phyloP scores from a whole-genome alignment of 805 yeast species.

The Starmerella stellata region DNA sequence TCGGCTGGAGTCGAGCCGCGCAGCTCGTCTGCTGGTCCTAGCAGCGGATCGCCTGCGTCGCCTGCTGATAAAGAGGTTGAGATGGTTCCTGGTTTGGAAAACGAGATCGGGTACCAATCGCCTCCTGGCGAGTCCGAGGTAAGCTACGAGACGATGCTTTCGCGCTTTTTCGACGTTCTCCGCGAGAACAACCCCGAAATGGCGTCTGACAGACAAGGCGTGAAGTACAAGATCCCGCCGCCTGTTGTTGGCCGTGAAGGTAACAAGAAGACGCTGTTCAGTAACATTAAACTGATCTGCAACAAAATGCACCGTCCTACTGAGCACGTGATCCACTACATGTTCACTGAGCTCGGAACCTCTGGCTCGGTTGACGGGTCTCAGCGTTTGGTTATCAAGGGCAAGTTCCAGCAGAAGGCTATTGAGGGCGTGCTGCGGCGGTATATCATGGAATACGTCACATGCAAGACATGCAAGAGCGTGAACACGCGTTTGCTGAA shows the following conservation, averaged over 20 bases:
- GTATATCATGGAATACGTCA: constrained; percentile 90
- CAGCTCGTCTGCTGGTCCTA: too few relatives aligned
- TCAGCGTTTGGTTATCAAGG: constrained; percentile 90
- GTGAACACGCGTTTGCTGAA: constrained; percentile 91
- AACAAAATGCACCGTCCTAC: constrained; percentile 89
- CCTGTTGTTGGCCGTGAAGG: constrained; percentile 96
- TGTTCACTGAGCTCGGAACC: constrained; percentile 98
- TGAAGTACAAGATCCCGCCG: constrained; percentile 91
- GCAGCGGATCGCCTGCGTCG: constrained; percentile 8
- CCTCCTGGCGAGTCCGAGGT: constrained; percentile 20
- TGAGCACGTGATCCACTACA: constrained; percentile 88
- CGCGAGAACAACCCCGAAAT: constrained; percentile 92
- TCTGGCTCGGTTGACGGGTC: constrained; percentile 98
- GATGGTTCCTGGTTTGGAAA: constrained; percentile 13
- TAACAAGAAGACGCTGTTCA: constrained; percentile 84
- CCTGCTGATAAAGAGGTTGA: constrained; percentile 16
- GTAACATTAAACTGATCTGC: constrained; percentile 87
- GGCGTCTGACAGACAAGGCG: constrained; percentile 87
- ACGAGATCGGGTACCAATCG: constrained; percentile 11
- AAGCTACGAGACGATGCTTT: constrained; percentile 58
- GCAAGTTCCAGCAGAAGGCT: constrained; percentile 95
- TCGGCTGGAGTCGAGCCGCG: constrained; percentile 71
- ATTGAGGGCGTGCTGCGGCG: constrained; percentile 91
- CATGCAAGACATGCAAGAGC: constrained; percentile 97
- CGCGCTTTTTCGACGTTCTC: constrained; percentile 70